A percentile compares a stretch with the other conserved stretches of the same genome.
Conservation (phyloP, 768 basidiomycete species). For the Boletus speciosus region DNA sequence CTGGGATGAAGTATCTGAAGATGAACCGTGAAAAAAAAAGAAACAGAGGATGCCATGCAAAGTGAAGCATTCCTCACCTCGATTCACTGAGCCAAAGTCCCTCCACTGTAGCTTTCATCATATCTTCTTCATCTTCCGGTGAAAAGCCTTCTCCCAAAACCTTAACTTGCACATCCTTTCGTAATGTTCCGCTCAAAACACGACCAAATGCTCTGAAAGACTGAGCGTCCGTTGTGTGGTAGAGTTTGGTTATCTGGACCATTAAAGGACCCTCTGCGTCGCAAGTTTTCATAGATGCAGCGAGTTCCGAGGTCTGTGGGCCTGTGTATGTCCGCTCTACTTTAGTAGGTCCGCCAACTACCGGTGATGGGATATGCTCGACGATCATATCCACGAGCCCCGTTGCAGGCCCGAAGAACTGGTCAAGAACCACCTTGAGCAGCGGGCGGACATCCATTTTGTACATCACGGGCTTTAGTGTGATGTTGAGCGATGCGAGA, state of each 20-base stretch:
- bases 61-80: conserved; percentile 46
- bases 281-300: conserved; percentile 75
- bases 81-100: conserved; percentile 90
- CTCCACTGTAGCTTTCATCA: conserved; percentile 81
- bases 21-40: conserved; percentile 3
- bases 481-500: conserved; percentile 71
- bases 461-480: conserved; percentile 88
- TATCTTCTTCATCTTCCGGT: conserved; percentile 99
- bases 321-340: conserved; percentile 87
- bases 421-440: conserved; percentile 87
- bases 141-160: conserved; percentile 98
- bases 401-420: conserved; percentile 90
- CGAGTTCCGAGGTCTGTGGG: conserved; percentile 77
- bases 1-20: conserved; percentile 81
- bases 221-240: conserved; percentile 94
- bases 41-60: neutral
- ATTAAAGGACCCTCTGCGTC: conserved; percentile 84
- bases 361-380: conserved; percentile 84
- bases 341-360: conserved; percentile 56
- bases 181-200: conserved; percentile 86
- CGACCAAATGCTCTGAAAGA: conserved; percentile 96
- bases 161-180: conserved; percentile 81
- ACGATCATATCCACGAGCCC: conserved; percentile 93
- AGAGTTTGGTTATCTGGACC: conserved; percentile 91
- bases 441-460: conserved; percentile 98